These are phyloP conservation scores for Adansonia digitata DNA, from an alignment of 345 rosid species.

Conservation along the genomic window DNA sequence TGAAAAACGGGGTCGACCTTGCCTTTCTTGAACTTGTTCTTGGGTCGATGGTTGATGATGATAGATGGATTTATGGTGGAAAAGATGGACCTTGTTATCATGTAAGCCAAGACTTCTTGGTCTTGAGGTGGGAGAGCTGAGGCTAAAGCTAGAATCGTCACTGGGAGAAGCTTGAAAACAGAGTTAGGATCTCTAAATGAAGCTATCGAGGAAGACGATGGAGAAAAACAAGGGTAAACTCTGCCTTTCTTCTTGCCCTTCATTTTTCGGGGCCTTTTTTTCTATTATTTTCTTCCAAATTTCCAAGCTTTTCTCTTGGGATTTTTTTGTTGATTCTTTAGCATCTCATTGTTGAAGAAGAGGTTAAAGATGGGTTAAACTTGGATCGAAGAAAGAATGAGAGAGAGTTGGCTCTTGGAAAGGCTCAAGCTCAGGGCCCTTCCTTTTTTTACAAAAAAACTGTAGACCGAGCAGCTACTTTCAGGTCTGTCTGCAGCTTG, in stretches of 20 bases:
- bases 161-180: constrained; percentile 24
- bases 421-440: too few relatives aligned
- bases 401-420: too few relatives aligned
- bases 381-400: too few relatives aligned
- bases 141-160: constrained; percentile 22
- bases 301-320: not conserved
- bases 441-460: too few relatives aligned
- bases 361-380: too few relatives aligned
- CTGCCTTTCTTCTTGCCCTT: constrained; percentile 18
- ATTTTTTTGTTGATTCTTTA: not conserved
- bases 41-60: not conserved
- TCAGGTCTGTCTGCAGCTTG: too few relatives aligned
- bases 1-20: constrained; percentile 26
- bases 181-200: constrained; percentile 23
- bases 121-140: constrained; percentile 22
- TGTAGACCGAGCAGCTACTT: too few relatives aligned
- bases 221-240: constrained; percentile 7
- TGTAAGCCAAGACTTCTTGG: constrained; percentile 30
- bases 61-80: not conserved
- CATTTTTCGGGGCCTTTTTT: constrained; percentile 10
- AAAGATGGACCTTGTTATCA: constrained; percentile 19
- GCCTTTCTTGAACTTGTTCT: constrained; percentile 10
- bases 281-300: not conserved
- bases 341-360: too few relatives aligned
- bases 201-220: not conserved